A percentile compares a stretch with the other conserved stretches of the same genome.
Evolutionary conservation across 352 stramenopile species (phyloP).

Genomic region (Pythium monospermum): DNA sequence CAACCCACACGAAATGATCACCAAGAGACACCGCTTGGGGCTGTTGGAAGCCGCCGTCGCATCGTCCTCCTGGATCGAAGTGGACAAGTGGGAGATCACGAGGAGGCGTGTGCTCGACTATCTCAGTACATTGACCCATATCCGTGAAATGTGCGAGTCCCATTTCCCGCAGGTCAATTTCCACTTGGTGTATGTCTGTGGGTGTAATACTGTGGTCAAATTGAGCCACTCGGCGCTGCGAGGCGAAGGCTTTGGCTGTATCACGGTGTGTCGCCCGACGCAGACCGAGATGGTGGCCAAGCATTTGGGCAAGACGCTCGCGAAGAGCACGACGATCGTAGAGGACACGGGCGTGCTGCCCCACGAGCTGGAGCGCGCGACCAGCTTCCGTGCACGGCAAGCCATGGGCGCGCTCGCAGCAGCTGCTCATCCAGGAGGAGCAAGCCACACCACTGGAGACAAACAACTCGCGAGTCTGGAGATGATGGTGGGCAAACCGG

Average conservation of each 20-base stretch:
- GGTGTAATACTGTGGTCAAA: conserved; percentile 77
- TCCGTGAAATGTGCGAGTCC: conserved; percentile 67
- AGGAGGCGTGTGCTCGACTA: conserved; percentile 68
- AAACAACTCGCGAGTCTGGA: conserved; percentile 29
- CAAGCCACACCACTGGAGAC: conserved; percentile 15
- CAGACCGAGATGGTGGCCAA: conserved; percentile 69
- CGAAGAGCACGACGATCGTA: conserved; percentile 58
- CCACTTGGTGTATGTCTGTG: conserved; percentile 72
- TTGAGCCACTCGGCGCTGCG: conserved; percentile 61
- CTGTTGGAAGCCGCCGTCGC: conserved; percentile 62
- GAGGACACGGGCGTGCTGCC: conserved; percentile 67
- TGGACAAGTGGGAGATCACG: conserved; percentile 85
- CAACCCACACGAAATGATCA: conserved; percentile 75
- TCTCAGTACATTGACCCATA: conserved; percentile 64
- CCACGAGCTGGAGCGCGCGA: conserved; percentile 59
- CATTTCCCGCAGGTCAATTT: conserved; percentile 62
- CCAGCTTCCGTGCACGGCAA: conserved; percentile 59
- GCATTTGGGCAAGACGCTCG: conserved; percentile 57
- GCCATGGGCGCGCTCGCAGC: conserved; percentile 25
- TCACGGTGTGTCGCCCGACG: conserved; percentile 57
- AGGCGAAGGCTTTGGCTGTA: conserved; percentile 65
- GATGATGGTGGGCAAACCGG: conserved; percentile 68
- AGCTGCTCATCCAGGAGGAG: too few relatives aligned
- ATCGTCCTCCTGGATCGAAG: conserved; percentile 73
- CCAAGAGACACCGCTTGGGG: conserved; percentile 54